A percentile compares a stretch with the other conserved stretches of the same genome.
phyloP scores from a whole-genome alignment of 495 filamentous ascomycete genomes.

The Penicillium alfredii region DNA sequence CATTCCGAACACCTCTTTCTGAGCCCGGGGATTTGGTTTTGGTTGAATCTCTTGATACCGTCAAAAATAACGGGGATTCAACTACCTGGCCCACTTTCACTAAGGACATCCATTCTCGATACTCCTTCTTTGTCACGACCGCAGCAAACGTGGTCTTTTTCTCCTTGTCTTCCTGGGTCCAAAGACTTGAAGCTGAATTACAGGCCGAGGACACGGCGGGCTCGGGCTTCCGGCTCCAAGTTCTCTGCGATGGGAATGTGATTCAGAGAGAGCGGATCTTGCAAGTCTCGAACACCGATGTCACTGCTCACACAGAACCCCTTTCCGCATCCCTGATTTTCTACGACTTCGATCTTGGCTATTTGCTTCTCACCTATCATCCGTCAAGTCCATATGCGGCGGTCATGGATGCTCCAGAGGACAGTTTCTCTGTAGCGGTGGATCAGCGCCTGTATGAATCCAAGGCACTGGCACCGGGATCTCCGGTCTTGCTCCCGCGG shows the following conservation, averaged over 20 bases:
- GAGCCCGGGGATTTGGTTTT: slow-evolving; percentile 41
- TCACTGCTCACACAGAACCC: slow-evolving; percentile 28
- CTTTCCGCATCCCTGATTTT: slow-evolving; percentile 60
- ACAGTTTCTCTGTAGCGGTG: slow-evolving; percentile 23
- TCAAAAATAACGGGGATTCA: slow-evolving; percentile 47
- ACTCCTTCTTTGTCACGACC: slow-evolving; percentile 74
- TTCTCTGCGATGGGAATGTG: slow-evolving; percentile 57
- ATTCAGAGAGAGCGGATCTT: slow-evolving; percentile 56
- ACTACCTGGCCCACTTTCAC: slow-evolving; percentile 67
- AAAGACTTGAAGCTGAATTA: slow-evolving; percentile 70
- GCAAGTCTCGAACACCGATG: slow-evolving; percentile 41
- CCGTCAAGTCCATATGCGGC: slow-evolving; percentile 56
- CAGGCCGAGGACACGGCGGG: slow-evolving; percentile 57
- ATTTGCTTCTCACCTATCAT: slow-evolving; percentile 69
- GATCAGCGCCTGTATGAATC: slow-evolving; percentile 30
- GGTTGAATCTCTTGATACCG: slow-evolving; percentile 56
- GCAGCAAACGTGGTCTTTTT: slow-evolving; percentile 63
- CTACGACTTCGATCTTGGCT: slow-evolving; percentile 68
- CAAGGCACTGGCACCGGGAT: slow-evolving; percentile 14
- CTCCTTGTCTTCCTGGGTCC: slow-evolving; percentile 67
- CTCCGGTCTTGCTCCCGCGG: slow-evolving; percentile 32
- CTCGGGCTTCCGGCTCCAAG: slow-evolving; percentile 63
- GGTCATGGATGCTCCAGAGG: slow-evolving; percentile 59
- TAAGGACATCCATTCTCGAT: slow-evolving; percentile 62
- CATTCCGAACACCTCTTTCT: slow-evolving; percentile 33